These are phyloP conservation scores for Cladobotryum mycophilum DNA, from an alignment of 2,329 filamentous ascomycete species.

Conservation along the genomic window DNA sequence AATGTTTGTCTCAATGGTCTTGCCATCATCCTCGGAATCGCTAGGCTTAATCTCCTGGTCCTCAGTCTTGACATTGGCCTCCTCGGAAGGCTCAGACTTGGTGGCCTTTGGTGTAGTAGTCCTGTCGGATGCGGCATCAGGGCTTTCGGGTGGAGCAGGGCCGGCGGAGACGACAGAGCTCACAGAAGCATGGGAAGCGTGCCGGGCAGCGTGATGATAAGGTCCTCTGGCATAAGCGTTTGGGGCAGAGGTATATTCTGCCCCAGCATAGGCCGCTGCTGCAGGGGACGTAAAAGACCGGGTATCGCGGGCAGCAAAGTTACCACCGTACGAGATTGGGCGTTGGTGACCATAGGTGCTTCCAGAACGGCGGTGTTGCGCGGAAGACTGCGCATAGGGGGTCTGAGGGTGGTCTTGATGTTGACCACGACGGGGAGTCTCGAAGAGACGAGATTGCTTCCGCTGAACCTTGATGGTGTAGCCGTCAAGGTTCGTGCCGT, in stretches of 20 bases:
- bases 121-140: neutral
- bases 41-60: neutral
- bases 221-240: neutral
- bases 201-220: neutral
- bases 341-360: neutral
- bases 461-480: constrained; percentile 32
- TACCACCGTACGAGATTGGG: too few species aligned
- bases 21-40: neutral
- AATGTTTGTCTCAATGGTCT: neutral
- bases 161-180: neutral
- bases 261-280: neutral
- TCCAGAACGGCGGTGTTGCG: neutral
- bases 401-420: too few species aligned
- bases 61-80: neutral
- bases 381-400: too few species aligned
- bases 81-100: neutral
- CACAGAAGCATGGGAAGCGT: neutral
- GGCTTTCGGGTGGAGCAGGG: neutral
- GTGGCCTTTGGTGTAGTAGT: neutral
- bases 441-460: constrained; percentile 24
- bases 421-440: constrained; percentile 11
- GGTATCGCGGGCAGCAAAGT: too few species aligned
- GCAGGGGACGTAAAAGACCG: neutral
- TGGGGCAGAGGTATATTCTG: neutral
- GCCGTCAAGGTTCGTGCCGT: constrained; percentile 26